A percentile compares a stretch with the other conserved stretches of the same genome.
These are phyloP conservation scores for Aspergillus pseudoterreus DNA, from an alignment of 2,329 filamentous ascomycete genomes.

Conservation along the genomic window DNA sequence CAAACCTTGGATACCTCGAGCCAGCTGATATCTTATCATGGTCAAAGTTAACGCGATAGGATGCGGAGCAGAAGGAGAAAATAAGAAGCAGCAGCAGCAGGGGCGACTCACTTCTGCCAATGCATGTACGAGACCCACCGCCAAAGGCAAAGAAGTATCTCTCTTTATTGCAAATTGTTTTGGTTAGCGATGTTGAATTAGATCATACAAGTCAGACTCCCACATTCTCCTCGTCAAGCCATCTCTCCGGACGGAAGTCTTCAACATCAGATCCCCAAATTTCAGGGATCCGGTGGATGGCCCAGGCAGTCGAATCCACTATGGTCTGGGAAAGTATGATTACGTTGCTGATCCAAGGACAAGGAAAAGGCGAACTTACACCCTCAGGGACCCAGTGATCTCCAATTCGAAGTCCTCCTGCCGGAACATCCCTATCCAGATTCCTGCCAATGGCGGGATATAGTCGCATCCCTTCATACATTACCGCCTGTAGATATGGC, in stretches of 20 bases:
- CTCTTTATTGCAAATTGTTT: not conserved
- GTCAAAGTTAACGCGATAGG: not conserved
- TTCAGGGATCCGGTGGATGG: not conserved
- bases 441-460: not conserved
- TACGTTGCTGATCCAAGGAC: not conserved
- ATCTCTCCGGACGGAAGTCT: constrained; percentile 2
- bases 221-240: constrained; percentile 1
- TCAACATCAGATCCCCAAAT: constrained; percentile 2
- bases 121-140: not conserved
- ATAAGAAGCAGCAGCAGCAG: not conserved
- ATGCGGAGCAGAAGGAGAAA: not conserved
- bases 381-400: not conserved
- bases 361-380: not conserved
- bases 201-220: not conserved
- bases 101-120: constrained; percentile 2
- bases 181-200: not conserved
- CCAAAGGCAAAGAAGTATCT: constrained; percentile 3
- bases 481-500: constrained; percentile 1
- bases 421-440: not conserved
- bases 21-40: not conserved
- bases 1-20: not conserved
- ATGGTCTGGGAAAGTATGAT: not conserved
- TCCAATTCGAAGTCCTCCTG: not conserved
- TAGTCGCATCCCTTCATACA: constrained; percentile 3
- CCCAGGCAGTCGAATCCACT: not conserved